phyloP scores from a whole-genome alignment of 352 stramenopile genomes.

The Phytophthora sojae region DNA sequence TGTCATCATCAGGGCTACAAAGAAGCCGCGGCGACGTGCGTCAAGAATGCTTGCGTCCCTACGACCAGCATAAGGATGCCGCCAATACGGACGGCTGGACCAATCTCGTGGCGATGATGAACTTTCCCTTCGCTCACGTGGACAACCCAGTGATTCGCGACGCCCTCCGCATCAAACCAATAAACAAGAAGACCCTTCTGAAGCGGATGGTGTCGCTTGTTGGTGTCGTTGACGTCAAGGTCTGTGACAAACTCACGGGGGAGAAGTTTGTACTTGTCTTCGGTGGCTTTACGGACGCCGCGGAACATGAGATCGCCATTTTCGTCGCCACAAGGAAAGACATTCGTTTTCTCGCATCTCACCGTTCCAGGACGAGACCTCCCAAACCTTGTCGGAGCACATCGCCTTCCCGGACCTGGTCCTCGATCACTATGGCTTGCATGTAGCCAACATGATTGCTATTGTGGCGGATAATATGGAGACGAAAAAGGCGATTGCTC shows the following conservation, averaged over 20 bases:
- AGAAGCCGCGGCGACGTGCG: not conserved
- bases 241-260: not conserved
- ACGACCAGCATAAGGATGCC: slow-evolving; percentile 5
- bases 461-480: slow-evolving; percentile 20
- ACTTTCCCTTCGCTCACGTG: slow-evolving; percentile 4
- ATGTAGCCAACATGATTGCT: slow-evolving; percentile 7
- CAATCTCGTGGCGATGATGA: slow-evolving; percentile 4
- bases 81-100: slow-evolving; percentile 11
- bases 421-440: slow-evolving; percentile 6
- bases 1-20: not conserved
- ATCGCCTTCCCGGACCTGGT: slow-evolving; percentile 12
- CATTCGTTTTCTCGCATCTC: not conserved
- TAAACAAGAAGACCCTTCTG: not conserved
- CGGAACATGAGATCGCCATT: slow-evolving; percentile 5
- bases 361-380: slow-evolving; percentile 1
- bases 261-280: slow-evolving; percentile 13
- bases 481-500: slow-evolving; percentile 12
- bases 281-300: slow-evolving; percentile 9
- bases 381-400: slow-evolving; percentile 6
- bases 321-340: slow-evolving; percentile 15
- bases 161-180: slow-evolving; percentile 9
- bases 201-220: slow-evolving; percentile 10
- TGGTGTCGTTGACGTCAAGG: slow-evolving; percentile 1
- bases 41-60: not conserved
- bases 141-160: slow-evolving; percentile 1